Conservation (phyloP, 2,329 filamentous ascomycete genomes). For the Paraconiothyrium brasiliense region DNA sequence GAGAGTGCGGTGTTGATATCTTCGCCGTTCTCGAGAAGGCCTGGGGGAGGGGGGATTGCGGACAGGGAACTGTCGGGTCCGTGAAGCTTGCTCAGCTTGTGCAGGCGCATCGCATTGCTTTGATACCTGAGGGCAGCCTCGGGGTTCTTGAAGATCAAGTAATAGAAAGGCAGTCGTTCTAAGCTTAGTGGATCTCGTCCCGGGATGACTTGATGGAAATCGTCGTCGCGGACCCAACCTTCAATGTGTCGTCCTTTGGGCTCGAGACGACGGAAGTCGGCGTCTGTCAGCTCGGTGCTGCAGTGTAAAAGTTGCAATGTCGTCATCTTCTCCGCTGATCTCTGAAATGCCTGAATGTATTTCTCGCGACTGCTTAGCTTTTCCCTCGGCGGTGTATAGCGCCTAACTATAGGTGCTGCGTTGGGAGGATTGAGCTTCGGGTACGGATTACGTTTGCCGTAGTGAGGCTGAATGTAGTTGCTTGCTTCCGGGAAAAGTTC, state of each 20-base stretch:
- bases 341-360: constrained; percentile 35
- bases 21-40: constrained; percentile 57
- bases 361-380: constrained; percentile 26
- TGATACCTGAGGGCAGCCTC: constrained; percentile 71
- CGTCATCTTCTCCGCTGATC: constrained; percentile 41
- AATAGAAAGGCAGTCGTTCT: constrained; percentile 71
- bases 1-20: constrained; percentile 54
- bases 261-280: constrained; percentile 76
- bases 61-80: constrained; percentile 54
- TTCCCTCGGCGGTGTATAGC: constrained; percentile 8
- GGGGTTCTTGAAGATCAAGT: constrained; percentile 71
- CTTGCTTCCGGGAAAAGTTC: constrained; percentile 65
- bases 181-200: constrained; percentile 71
- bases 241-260: constrained; percentile 71
- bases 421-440: constrained; percentile 42
- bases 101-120: constrained; percentile 62
- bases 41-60: constrained; percentile 54
- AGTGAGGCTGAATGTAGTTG: constrained; percentile 28
- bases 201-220: constrained; percentile 71
- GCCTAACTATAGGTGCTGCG: constrained; percentile 23
- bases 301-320: constrained; percentile 66
- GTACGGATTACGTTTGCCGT: constrained; percentile 28
- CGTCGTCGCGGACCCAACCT: constrained; percentile 67
- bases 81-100: constrained; percentile 57
- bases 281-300: constrained; percentile 63